Evolutionary conservation across 2,329 filamentous ascomycete species (phyloP).

Genomic region (Pleurostoma richardsiae): DNA sequence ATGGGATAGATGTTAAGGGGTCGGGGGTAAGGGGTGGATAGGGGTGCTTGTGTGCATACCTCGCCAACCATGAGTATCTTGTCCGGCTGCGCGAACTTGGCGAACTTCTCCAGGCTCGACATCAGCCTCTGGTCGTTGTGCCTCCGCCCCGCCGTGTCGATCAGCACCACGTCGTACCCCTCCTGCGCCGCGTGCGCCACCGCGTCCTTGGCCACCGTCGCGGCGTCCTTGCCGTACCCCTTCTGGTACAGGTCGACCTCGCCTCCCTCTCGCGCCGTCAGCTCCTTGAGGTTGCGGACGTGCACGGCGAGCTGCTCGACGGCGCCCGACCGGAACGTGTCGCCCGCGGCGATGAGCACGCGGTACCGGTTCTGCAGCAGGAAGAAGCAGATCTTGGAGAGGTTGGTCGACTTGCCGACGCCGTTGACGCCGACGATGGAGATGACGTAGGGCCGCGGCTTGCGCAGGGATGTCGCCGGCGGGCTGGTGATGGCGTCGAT

Average conservation of each 20-base stretch:
- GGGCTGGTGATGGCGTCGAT: slow-evolving; percentile 76
- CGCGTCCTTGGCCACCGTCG: slow-evolving; percentile 89
- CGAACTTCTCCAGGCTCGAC: slow-evolving; percentile 96
- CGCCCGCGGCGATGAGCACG: slow-evolving; percentile 41
- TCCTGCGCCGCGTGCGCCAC: slow-evolving; percentile 73
- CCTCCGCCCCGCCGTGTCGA: slow-evolving; percentile 89
- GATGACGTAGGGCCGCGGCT: slow-evolving; percentile 84
- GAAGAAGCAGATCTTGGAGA: slow-evolving; percentile 98
- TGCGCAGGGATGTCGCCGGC: slow-evolving; percentile 55
- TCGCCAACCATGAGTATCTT: slow-evolving; percentile 95
- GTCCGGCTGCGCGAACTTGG: slow-evolving; percentile 90
- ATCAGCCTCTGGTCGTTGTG: slow-evolving; percentile 96
- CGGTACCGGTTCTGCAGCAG: slow-evolving; percentile 90
- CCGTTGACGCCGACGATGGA: slow-evolving; percentile 98
- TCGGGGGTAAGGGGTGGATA: neutral
- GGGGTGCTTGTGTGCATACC: slow-evolving; percentile 20
- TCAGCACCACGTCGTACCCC: slow-evolving; percentile 87
- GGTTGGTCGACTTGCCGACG: slow-evolving; percentile 95
- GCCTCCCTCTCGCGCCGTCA: slow-evolving; percentile 78
- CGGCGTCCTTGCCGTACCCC: slow-evolving; percentile 96
- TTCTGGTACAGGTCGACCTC: slow-evolving; percentile 91
- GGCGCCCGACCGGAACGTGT: slow-evolving; percentile 94
- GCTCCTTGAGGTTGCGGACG: slow-evolving; percentile 86
- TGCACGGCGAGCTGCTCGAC: slow-evolving; percentile 97
- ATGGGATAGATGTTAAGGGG: neutral